These are phyloP conservation scores for Solioccasus polychromus DNA, from an alignment of 768 basidiomycete species.

Conservation along the genomic window DNA sequence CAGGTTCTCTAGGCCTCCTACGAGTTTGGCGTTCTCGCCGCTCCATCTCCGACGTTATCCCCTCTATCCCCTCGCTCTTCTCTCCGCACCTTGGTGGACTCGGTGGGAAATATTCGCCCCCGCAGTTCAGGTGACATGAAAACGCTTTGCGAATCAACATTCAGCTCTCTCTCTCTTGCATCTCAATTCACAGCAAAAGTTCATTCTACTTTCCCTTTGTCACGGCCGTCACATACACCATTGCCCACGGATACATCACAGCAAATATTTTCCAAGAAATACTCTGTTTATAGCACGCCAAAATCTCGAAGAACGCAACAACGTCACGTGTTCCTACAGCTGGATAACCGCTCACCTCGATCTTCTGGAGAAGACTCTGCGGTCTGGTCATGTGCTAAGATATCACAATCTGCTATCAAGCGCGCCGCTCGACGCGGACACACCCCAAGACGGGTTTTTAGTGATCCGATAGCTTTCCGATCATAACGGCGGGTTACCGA, in stretches of 20 bases:
- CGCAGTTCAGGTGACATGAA: conserved; percentile 14
- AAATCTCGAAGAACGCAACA: conserved; percentile 10
- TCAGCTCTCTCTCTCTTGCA: conserved; percentile 20
- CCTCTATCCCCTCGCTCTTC: conserved; percentile 20
- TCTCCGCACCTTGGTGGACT: conserved; percentile 23
- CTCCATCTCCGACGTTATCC: conserved; percentile 3
- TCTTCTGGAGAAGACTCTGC: conserved; percentile 7
- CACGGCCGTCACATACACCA: conserved; percentile 4
- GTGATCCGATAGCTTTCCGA: conserved; percentile 14
- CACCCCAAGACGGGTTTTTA: conserved; percentile 21
- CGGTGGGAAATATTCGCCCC: not conserved
- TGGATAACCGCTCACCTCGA: conserved; percentile 4
- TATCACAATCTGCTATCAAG: conserved; percentile 24
- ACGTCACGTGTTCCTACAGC: conserved; percentile 9
- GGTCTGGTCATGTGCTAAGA: conserved; percentile 34
- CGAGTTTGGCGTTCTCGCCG: conserved; percentile 20
- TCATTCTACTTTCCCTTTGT: conserved; percentile 3
- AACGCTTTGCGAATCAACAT: conserved; percentile 15
- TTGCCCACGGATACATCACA: conserved; percentile 8
- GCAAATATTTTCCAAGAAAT: conserved; percentile 4
- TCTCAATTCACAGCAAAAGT: conserved; percentile 16
- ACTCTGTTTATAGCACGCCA: conserved; percentile 3
- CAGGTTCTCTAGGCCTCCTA: conserved; percentile 13
- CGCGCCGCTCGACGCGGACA: conserved; percentile 26
- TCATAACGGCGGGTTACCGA: conserved; percentile 7